Evolutionary conservation across 345 rosid genomes (phyloP).

Genomic region (Eucalyptus regnans): DNA sequence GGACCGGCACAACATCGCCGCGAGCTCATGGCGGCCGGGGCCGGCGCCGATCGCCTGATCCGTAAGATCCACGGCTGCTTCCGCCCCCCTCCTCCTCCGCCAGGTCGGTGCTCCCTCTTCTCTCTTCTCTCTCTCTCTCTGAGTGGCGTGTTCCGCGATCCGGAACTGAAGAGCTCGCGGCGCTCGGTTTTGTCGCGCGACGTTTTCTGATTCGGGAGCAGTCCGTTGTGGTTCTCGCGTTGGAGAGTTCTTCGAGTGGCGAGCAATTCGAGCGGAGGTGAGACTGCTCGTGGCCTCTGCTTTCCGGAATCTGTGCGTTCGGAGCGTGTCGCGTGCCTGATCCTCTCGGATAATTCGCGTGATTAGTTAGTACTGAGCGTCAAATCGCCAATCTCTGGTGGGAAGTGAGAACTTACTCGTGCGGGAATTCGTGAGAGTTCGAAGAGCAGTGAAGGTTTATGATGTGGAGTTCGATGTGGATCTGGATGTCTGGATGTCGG

Average conservation of each 20-base stretch:
- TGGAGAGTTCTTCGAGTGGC: neutral
- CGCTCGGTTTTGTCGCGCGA: neutral
- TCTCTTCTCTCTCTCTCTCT: neutral
- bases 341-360: neutral
- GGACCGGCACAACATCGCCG: neutral
- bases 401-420: neutral
- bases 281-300: neutral
- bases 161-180: neutral
- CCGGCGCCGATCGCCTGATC: neutral
- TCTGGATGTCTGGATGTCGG: neutral
- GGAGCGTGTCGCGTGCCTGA: neutral
- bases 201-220: neutral
- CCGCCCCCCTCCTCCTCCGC: neutral
- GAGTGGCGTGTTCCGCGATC: neutral
- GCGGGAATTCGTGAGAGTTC: neutral
- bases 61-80: neutral
- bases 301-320: neutral
- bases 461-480: neutral
- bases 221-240: neutral
- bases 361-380: neutral
- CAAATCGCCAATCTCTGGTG: neutral
- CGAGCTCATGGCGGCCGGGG: neutral
- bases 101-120: neutral
- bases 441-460: neutral
- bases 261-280: neutral